phyloP scores from a whole-genome alignment of 1,284 basidiomycete genomes.

The Cryptococcus sp. region DNA sequence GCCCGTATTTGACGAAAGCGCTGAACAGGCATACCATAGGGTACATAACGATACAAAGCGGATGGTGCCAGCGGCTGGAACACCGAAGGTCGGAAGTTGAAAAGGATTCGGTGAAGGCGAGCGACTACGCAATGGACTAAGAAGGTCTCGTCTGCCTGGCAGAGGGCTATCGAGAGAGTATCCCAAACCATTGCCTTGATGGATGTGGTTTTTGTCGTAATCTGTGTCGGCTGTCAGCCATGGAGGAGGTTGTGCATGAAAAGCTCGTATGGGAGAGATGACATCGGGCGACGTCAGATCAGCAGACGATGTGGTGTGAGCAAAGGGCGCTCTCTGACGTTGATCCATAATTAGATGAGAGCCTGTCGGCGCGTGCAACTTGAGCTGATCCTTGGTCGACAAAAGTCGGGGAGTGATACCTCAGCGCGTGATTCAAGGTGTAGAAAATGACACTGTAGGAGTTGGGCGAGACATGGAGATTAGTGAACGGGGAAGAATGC shows the following conservation, averaged over 20 bases:
- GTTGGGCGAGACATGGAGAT: too few species aligned
- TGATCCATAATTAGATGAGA: constrained; percentile 14
- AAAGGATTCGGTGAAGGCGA: constrained; percentile 19
- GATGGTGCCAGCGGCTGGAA: constrained; percentile 33
- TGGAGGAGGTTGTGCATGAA: constrained; percentile 1
- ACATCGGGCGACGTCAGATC: constrained; percentile 14
- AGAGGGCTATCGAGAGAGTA: neutral
- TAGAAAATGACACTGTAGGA: too few species aligned
- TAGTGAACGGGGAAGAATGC: too few species aligned
- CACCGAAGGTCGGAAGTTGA: constrained; percentile 15
- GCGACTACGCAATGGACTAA: constrained; percentile 1
- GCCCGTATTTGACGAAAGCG: constrained; percentile 47
- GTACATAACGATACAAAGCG: constrained; percentile 45
- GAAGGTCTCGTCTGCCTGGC: neutral
- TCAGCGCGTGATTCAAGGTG: too few species aligned
- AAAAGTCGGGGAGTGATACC: too few species aligned
- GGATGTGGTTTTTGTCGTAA: neutral
- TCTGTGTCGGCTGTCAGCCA: neutral
- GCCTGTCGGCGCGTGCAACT: too few species aligned
- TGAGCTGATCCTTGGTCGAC: too few species aligned
- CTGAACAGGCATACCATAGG: constrained; percentile 49
- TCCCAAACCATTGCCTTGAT: neutral
- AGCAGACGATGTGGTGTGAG: constrained; percentile 29
- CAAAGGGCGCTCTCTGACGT: constrained; percentile 39
- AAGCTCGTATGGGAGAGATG: constrained; percentile 9